Percentiles rank a stretch among this genome's conserved stretches.
These are phyloP conservation scores for Boletus sp. DNA, from an alignment of 768 basidiomycete species.

Conservation along the genomic window DNA sequence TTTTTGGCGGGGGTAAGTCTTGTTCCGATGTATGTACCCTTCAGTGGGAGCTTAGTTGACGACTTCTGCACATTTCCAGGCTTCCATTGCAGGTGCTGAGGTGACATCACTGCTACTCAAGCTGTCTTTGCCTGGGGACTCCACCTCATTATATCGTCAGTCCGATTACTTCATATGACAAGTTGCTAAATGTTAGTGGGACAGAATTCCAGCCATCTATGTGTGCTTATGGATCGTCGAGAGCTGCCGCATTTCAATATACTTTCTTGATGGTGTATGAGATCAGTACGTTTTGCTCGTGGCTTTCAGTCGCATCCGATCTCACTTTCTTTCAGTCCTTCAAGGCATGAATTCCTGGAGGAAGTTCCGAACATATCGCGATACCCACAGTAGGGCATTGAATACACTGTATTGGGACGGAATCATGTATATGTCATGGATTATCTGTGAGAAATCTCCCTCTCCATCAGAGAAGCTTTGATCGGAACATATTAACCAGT, in stretches of 20 bases:
- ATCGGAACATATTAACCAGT: conserved; percentile 5
- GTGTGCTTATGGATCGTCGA: conserved; percentile 17
- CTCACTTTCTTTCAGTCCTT: conserved; percentile 17
- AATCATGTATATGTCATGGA: conserved; percentile 25
- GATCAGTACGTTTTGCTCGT: conserved; percentile 13
- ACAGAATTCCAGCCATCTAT: conserved; percentile 22
- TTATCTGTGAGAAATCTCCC: conserved; percentile 14
- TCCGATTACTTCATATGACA: not conserved
- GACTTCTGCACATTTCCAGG: conserved; percentile 1
- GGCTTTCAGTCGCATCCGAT: not conserved
- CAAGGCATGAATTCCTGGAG: conserved; percentile 26
- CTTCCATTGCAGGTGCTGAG: conserved; percentile 16
- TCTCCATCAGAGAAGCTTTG: not conserved
- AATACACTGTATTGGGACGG: conserved; percentile 29
- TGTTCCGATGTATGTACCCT: not conserved
- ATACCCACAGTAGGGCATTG: conserved; percentile 12
- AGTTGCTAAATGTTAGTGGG: not conserved
- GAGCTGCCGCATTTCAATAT: conserved; percentile 13
- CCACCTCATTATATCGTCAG: conserved; percentile 20
- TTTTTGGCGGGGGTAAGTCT: conserved; percentile 17
- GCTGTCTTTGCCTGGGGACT: conserved; percentile 16
- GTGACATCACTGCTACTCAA: conserved; percentile 3
- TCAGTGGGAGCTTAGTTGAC: not conserved
- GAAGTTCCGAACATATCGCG: conserved; percentile 24
- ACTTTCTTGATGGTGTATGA: conserved; percentile 20